Base-by-base conservation (phyloP, 2,329 filamentous ascomycete genomes). In the Phialophora macrospora region DNA sequence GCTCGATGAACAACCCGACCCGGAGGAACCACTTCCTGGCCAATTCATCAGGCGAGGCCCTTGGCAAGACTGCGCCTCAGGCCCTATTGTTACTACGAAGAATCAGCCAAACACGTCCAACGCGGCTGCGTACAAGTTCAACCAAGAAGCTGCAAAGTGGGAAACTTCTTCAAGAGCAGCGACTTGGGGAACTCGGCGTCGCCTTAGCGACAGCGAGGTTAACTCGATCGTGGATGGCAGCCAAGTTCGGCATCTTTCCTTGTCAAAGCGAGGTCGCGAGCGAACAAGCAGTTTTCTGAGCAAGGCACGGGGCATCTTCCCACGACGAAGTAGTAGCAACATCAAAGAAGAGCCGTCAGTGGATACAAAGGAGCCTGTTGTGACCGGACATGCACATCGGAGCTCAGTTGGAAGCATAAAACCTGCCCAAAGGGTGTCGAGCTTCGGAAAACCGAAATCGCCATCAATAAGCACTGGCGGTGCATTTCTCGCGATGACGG, bases 161-260 rank as follows among this genome's bases (percentile, higher is more conserved):
- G 85, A 87, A 58, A 81, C 80, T 8, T 79, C 81, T 52, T 87
- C 85, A 14, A 79, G 84, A 55, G 79, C 81, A 54, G 85, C 84
- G 20, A 87, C 85, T 9, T 80, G 84, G 73, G 84, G 84, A 24
- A 85, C 84, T 30, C 54, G 72, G 44, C 76, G 77, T 26, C 77
- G 80, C 59, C 74, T 83, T 41, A 80, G 81, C 71, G 82, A 85
- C 61, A 80, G 80, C 17, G 85, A 87, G 64, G 75, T 84, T 59
- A 80, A 80, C 20, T 78, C 73, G 73, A 80, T 76, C 75, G 74
- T 83, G 22, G 78, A 79, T 54, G 77, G 78, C 17, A 66, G 68
- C 58, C 75, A 78, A 26, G 75, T 78, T 6, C 81, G 81, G 55
- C 75, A 75, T 62, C 74, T 75, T 71, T 82, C 76, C 9, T 60